Evolutionary conservation across 106 monocot genomes (phyloP).

Genomic region (Cymbidium sinense): DNA sequence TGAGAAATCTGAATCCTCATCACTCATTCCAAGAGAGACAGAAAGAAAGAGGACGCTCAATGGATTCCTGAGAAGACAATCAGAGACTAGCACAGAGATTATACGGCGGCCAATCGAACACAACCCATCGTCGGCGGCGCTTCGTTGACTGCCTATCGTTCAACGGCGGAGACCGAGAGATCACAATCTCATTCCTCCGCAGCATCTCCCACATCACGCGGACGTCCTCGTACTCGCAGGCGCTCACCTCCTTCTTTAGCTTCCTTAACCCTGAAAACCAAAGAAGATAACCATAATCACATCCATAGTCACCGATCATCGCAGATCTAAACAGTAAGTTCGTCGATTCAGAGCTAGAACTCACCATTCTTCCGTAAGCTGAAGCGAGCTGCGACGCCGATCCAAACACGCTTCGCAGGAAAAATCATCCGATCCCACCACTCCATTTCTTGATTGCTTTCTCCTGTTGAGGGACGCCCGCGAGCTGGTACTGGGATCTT

Average conservation of each 20-base stretch:
- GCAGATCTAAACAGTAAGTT: constrained; percentile 1
- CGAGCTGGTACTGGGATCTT: background rate
- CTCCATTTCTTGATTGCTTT: constrained; percentile 25
- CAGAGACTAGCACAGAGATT: constrained; percentile 7
- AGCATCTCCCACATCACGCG: constrained; percentile 48
- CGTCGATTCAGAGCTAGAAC: background rate
- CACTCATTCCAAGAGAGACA: background rate
- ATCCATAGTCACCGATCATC: background rate
- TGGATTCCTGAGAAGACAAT: background rate
- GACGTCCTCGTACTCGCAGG: constrained; percentile 44
- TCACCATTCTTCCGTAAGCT: constrained; percentile 43
- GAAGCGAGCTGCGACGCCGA: constrained; percentile 43
- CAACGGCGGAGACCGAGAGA: background rate
- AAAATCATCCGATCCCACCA: constrained; percentile 46
- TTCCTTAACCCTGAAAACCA: constrained; percentile 7
- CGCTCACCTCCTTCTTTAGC: constrained; percentile 33
- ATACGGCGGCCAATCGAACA: constrained; percentile 4
- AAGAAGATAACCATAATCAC: background rate
- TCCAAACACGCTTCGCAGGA: constrained; percentile 39
- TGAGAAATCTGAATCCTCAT: background rate
- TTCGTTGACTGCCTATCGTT: background rate
- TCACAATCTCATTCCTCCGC: constrained; percentile 7
- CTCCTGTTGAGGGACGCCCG: background rate
- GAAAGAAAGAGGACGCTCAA: background rate
- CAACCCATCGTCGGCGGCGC: background rate